Base-by-base conservation (phyloP, 352 stramenopile genomes). In the Phytophthora kernoviae region DNA sequence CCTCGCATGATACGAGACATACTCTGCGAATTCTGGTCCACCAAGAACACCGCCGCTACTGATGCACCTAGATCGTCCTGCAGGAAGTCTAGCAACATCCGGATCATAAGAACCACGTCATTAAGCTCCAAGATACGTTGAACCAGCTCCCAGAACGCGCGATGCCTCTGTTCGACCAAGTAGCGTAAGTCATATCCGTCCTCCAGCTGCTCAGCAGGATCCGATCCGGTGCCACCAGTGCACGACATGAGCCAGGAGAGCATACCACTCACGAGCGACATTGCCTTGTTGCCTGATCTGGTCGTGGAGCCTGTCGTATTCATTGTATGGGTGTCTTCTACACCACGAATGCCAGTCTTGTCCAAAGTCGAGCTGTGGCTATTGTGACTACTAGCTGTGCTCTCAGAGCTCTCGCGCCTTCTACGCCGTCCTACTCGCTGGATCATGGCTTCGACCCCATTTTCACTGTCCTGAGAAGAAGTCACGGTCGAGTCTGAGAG, bases 71-170 rank as follows among this genome's bases (percentile, higher is more conserved):
- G 58, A 54, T 88, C 71, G 37, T 80, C 53, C 54, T 77, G 63
- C 4, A 93, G 45, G 42, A 91, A 91, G 41, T 91, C 78, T 18
- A 91, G 65, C 20, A 93, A 43, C 30, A 86, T 34, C 7, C 75
- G 75, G 50, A 91, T 84, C 79, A 93, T 91, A n/a, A 77, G 68
- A 32, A 90, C 77, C 5, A 88, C 81, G 39, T 93, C 84, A 54
- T 90, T 91, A 14, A 88, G 61, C 12, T 73, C 68, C 42, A 93
- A 39, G 8, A 93, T 67, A 8, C 75, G 62, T 60, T 90, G 80
- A 51, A 93, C 84, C 17, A 93, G 69, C 43, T 88, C 70, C 84
- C 84, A 93, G 54, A 93, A 93, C n/a, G 75, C 70, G 34, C 70
- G 74, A 50, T 93, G 84, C 51, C 87, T 87, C 45, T 88, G 68